Percentiles rank a stretch among this genome's conserved stretches.
Evolutionary conservation across 2,329 filamentous ascomycete species (phyloP).

Genomic region (Cladosporium sp.): DNA sequence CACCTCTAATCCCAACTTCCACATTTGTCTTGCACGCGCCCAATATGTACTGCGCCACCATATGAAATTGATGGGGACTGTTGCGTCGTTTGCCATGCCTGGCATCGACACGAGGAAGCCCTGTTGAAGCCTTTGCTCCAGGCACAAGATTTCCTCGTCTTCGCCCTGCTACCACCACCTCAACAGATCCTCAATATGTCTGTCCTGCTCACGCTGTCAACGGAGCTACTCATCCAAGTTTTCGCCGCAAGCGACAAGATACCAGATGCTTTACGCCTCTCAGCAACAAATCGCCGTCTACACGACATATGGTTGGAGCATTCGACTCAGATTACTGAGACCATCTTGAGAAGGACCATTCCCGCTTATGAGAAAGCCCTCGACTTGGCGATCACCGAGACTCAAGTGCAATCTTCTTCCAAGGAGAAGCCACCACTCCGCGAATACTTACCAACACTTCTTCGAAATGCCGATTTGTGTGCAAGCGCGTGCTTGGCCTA

Average conservation of each 20-base stretch:
- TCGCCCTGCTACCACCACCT: background rate
- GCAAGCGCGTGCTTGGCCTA: background rate
- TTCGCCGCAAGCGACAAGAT: background rate
- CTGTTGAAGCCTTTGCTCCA: background rate
- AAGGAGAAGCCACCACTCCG: background rate
- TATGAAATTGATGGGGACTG: background rate
- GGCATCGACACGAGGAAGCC: background rate
- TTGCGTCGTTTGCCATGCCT: background rate
- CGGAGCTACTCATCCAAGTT: background rate
- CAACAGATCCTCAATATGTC: background rate
- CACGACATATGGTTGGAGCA: background rate
- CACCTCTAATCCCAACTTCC: background rate
- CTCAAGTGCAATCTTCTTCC: background rate
- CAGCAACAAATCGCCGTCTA: background rate
- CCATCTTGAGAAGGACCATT: background rate
- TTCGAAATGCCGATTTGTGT: background rate
- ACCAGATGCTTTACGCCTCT: background rate
- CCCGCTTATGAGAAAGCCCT: background rate
- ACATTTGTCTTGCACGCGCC: background rate
- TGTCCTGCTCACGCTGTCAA: background rate
- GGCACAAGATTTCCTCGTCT: background rate
- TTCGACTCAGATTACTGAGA: background rate
- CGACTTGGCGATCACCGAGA: background rate
- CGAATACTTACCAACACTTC: background rate
- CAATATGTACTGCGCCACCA: background rate